Evolutionary conservation across 805 yeast genomes (phyloP).

Genomic region (Zygotorulaspora sp.): DNA sequence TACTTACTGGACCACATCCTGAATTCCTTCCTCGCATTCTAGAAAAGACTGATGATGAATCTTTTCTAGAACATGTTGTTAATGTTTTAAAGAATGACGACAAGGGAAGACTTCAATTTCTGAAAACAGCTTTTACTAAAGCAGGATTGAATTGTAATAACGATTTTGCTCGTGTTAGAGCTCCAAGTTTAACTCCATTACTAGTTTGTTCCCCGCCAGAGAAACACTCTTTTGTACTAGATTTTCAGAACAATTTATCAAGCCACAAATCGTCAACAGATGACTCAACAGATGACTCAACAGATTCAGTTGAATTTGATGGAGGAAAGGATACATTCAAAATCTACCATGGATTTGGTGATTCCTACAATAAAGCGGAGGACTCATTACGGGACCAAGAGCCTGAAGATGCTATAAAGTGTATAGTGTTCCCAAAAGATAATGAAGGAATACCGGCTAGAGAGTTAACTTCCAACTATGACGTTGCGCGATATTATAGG

Average conservation of each 20-base stretch:
- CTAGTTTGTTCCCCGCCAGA: conserved; percentile 38
- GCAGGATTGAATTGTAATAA: conserved; percentile 67
- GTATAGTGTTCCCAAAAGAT: conserved; percentile 42
- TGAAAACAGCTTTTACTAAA: conserved; percentile 51
- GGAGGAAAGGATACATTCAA: conserved; percentile 29
- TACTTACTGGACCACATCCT: conserved; percentile 85
- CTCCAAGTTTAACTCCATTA: conserved; percentile 69
- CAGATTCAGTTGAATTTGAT: conserved; percentile 42
- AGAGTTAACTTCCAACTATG: conserved; percentile 67
- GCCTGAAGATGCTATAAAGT: conserved; percentile 52
- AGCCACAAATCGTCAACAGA: conserved; percentile 33
- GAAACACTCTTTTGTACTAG: conserved; percentile 10
- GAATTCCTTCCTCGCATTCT: conserved; percentile 66
- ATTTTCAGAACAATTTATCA: conserved; percentile 16
- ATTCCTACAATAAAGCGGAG: conserved; percentile 14
- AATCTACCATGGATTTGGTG: conserved; percentile 21
- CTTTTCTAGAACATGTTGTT: conserved; percentile 37
- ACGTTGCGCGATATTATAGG: conserved; percentile 51
- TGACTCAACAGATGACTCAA: conserved; percentile 14
- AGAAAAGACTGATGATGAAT: conserved; percentile 33
- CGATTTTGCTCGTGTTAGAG: conserved; percentile 40
- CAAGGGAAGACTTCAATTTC: conserved; percentile 48
- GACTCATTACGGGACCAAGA: conserved; percentile 38
- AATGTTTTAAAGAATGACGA: conserved; percentile 43
- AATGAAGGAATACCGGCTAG: conserved; percentile 45